phyloP scores from a whole-genome alignment of 345 rosid genomes.

The Salix brachista region DNA sequence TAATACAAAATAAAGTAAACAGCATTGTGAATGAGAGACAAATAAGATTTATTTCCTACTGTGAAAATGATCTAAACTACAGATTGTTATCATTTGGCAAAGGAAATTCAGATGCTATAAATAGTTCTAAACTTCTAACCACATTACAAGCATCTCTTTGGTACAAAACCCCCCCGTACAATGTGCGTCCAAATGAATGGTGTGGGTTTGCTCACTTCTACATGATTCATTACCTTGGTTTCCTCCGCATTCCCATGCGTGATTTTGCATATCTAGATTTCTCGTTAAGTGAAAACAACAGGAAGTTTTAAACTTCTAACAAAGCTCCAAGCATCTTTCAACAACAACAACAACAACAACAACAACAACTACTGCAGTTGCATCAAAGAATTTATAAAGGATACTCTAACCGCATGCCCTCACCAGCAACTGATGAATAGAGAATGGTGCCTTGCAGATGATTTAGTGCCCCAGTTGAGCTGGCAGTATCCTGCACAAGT shows the following conservation, averaged over 20 bases:
- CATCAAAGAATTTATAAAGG: not conserved
- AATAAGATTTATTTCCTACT: not conserved
- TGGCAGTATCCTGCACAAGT: conserved; percentile 52
- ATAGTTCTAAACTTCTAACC: not conserved
- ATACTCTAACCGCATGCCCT: conserved; percentile 73
- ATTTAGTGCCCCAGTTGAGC: conserved; percentile 70
- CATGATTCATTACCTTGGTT: conserved; percentile 21
- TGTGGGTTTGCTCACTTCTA: not conserved
- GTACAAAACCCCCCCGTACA: not conserved
- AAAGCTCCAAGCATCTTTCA: not conserved
- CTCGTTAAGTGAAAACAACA: conserved; percentile 38
- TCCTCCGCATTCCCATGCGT: conserved; percentile 76
- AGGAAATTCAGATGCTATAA: not conserved
- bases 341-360: not conserved
- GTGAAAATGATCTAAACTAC: not conserved
- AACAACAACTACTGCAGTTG: conserved; percentile 4
- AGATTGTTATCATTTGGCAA: not conserved
- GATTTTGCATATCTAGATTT: conserved; percentile 72
- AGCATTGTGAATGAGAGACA: not conserved
- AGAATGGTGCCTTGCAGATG: conserved; percentile 71
- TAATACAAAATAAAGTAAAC: not conserved
- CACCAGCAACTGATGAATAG: conserved; percentile 63
- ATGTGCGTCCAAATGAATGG: not conserved
- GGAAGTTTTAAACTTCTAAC: not conserved
- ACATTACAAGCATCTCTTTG: not conserved